Percentiles rank a stretch among this genome's conserved stretches.
These are phyloP conservation scores for thale cress (Arabidopsis thaliana) DNA, from an alignment of 345 rosid genomes.

Conservation along the genomic window DNA sequence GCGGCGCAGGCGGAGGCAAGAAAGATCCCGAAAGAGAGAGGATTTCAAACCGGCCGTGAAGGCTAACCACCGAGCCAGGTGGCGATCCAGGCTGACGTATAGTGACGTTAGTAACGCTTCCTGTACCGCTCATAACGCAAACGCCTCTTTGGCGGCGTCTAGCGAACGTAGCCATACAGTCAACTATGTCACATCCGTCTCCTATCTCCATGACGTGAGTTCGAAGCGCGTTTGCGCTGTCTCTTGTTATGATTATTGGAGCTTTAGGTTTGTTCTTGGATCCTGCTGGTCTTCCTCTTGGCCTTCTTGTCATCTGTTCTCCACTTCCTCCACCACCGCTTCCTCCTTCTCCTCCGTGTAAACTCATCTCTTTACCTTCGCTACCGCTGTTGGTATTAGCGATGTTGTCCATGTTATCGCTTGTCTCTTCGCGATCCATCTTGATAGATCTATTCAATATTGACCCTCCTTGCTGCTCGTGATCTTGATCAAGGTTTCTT, in stretches of 20 bases:
- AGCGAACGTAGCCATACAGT: conserved; percentile 84
- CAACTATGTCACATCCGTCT: conserved; percentile 89
- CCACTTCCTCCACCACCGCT: conserved; percentile 53
- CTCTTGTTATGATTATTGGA: conserved; percentile 90
- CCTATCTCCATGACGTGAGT: conserved; percentile 94
- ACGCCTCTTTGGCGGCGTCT: conserved; percentile 88
- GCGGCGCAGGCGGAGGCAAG: conserved; percentile 93
- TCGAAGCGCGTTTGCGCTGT: conserved; percentile 93
- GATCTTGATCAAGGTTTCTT: conserved; percentile 61
- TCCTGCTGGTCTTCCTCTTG: conserved; percentile 93
- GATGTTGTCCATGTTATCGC: conserved; percentile 46
- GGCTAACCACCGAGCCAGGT: conserved; percentile 74
- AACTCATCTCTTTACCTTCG: conserved; percentile 55
- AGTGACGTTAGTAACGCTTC: conserved; percentile 82
- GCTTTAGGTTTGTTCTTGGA: conserved; percentile 96
- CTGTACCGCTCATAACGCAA: conserved; percentile 94
- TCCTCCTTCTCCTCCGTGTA: conserved; percentile 41
- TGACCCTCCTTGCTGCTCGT: conserved; percentile 69
- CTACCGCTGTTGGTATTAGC: conserved; percentile 48
- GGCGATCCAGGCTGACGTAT: conserved; percentile 88
- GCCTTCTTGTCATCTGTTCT: conserved; percentile 68
- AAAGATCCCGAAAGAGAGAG: conserved; percentile 87
- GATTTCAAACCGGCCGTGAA: conserved; percentile 93
- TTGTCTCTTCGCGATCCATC: conserved; percentile 59
- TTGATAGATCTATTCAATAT: conserved; percentile 53